Percentiles rank a stretch among this genome's conserved stretches.
phyloP scores from a whole-genome alignment of 1,284 basidiomycete genomes.

The Fistulina hepatica region DNA sequence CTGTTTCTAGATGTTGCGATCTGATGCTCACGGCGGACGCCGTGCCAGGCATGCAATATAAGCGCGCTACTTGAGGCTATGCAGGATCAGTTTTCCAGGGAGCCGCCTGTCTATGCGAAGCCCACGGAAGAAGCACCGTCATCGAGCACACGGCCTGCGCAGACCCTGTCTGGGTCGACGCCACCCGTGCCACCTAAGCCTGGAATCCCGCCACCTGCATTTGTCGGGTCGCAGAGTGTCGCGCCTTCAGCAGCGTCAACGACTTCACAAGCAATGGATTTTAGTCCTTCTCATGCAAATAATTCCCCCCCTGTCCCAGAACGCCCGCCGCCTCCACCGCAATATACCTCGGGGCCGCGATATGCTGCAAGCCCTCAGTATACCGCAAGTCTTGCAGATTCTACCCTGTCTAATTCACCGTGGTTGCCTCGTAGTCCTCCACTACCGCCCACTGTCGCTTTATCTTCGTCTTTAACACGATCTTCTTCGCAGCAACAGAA shows the following conservation, averaged over 20 bases:
- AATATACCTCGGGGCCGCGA: too few relatives aligned
- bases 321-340: too few relatives aligned
- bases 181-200: slow-evolving; percentile 1
- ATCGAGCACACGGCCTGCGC: slow-evolving; percentile 4
- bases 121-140: slow-evolving; percentile 31
- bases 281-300: not conserved
- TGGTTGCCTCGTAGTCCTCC: too few relatives aligned
- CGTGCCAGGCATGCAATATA: slow-evolving; percentile 55
- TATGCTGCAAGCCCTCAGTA: too few relatives aligned
- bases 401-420: too few relatives aligned
- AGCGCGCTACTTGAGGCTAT: slow-evolving; percentile 57
- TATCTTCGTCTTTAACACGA: too few relatives aligned
- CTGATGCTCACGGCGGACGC: slow-evolving; percentile 13
- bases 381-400: too few relatives aligned
- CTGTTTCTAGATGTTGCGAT: slow-evolving; percentile 18
- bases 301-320: not conserved
- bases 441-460: too few relatives aligned
- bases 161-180: slow-evolving; percentile 13
- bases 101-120: slow-evolving; percentile 89
- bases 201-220: slow-evolving; percentile 1
- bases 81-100: slow-evolving; percentile 71
- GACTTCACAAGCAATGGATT: not conserved
- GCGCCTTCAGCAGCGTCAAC: not conserved
- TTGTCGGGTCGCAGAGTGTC: not conserved
- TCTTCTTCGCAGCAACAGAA: not conserved